Conservation (phyloP, 176 grass and related monocot species). For the Leersia perrieri region DNA sequence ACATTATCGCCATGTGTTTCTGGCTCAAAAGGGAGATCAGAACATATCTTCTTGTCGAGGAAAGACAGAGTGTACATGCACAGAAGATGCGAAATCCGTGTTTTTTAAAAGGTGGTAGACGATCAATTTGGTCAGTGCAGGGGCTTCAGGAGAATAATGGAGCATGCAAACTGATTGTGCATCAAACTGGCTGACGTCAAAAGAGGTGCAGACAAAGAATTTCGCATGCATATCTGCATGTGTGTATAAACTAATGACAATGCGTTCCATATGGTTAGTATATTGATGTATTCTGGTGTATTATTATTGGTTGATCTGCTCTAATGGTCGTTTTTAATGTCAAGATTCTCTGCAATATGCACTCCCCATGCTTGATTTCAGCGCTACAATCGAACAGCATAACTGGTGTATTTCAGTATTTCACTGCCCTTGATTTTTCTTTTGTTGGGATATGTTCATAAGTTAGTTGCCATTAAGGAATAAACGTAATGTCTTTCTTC, state of each 20-base stretch:
- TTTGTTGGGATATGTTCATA: not conserved
- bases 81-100: not conserved
- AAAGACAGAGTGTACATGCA: not conserved
- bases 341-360: not conserved
- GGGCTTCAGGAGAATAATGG: not conserved
- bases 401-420: not conserved
- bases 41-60: not conserved
- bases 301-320: not conserved
- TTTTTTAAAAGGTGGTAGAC: not conserved
- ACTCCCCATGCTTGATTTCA: not conserved
- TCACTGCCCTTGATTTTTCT: not conserved
- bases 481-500: not conserved
- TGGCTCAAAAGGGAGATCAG: slow-evolving; percentile 5
- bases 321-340: not conserved
- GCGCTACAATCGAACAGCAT: not conserved
- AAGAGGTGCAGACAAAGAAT: slow-evolving; percentile 5
- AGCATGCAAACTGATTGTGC: not conserved
- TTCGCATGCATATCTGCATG: not conserved
- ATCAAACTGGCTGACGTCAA: not conserved
- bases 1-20: not conserved
- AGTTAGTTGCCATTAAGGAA: not conserved
- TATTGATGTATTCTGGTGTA: not conserved
- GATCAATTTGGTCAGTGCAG: not conserved
- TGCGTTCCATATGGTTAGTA: not conserved
- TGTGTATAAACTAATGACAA: not conserved